A percentile compares a stretch with the other conserved stretches of the same genome.
These are phyloP conservation scores for Lentinula raphanica DNA, from an alignment of 768 basidiomycete genomes.

Conservation along the genomic window DNA sequence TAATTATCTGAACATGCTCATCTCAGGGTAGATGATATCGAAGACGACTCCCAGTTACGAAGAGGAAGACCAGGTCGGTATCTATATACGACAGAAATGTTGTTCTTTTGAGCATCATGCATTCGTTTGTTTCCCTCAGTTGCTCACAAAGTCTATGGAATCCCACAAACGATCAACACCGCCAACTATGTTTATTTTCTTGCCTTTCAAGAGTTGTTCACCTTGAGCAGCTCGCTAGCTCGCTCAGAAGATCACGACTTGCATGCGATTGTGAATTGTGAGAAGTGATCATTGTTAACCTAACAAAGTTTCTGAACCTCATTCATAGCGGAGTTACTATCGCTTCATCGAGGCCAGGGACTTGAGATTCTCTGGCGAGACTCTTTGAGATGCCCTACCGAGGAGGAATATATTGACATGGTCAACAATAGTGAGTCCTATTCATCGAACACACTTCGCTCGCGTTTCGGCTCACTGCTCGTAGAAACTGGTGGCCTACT, in stretches of 20 bases:
- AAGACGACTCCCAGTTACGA: constrained; percentile 84
- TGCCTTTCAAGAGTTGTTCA: constrained; percentile 80
- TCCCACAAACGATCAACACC: constrained; percentile 95
- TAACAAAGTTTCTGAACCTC: neutral
- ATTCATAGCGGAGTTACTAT: constrained; percentile 55
- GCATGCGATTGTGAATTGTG: constrained; percentile 73
- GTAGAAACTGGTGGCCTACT: constrained; percentile 93
- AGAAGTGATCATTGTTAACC: constrained; percentile 7
- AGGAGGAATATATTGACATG: constrained; percentile 94
- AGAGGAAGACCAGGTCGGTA: constrained; percentile 73
- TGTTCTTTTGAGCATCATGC: neutral
- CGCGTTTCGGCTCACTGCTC: neutral
- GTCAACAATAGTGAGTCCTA: constrained; percentile 80
- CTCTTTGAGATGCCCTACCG: constrained; percentile 83
- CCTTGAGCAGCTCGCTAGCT: constrained; percentile 34
- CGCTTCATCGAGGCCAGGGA: constrained; percentile 93
- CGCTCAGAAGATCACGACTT: constrained; percentile 37
- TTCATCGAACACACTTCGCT: neutral
- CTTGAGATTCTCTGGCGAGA: constrained; percentile 95
- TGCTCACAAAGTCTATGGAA: constrained; percentile 92
- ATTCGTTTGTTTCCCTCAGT: constrained; percentile 39
- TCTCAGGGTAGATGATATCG: constrained; percentile 86
- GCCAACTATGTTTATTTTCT: constrained; percentile 97
- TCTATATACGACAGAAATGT: neutral
- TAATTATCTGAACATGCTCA: neutral